Evolutionary conservation across 345 rosid genomes (phyloP), one percentile per base, ranked within the genome.

Genomic region (Balakata baccata): DNA sequence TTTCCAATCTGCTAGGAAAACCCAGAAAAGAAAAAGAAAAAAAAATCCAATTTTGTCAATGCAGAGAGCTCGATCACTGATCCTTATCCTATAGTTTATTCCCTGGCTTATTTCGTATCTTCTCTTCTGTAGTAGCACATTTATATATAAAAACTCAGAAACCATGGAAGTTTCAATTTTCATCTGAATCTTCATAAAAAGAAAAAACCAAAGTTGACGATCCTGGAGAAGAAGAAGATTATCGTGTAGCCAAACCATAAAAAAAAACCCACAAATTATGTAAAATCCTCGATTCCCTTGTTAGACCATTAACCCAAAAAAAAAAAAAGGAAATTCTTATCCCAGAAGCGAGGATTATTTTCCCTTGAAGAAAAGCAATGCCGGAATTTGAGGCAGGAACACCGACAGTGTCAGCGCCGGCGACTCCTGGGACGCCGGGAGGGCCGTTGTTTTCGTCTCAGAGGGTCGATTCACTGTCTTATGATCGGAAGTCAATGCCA

Each of bases 371-470:
- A 45, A 65, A 23, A 38, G 3, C 0, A 68, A 86, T 84, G 87
- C 74, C 85, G 20, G 94, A 81, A 43, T 56, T 72, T 4, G 86
- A 81, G 56, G 49, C 75, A 2, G 86, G 73, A 47, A 87, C 90
- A 6, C 89, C 89, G 38, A 75, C 85, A 61, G 90, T 76, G 7
- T 89, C 97, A 7, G 88, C 99, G 6, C 99, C 98, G 72, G 89
- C 92, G 1, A 94, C 98, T 5, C 97, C 97, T 53, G 98, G 96
- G 64, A 91, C 97, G 14, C 97, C 98, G 17, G 98, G 97, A 66
- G 95, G 97, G 38, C 96, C 99, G 37, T 78, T 95, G 81, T 86
- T 95, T 60, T 68, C 96, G 29, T 77, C 88, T 61, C 47, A 78
- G 90, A 85, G 97, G 78, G 87, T 89, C 60, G 99, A 95, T 65